Percentiles rank a stretch among this genome's conserved stretches.
Conservation (phyloP, 495 filamentous ascomycete species). For the Tuber aestivum region DNA sequence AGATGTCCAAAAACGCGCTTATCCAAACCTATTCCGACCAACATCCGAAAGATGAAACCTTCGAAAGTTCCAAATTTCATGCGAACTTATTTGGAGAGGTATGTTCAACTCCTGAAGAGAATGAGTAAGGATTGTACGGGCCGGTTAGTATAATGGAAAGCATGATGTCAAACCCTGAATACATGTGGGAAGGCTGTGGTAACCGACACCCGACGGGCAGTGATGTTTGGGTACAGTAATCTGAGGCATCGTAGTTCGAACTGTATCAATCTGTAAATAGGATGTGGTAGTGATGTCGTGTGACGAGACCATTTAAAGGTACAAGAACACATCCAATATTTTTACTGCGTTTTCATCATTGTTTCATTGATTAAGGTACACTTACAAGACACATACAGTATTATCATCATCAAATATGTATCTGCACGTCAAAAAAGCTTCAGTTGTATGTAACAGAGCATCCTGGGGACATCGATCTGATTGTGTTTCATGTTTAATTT, state of each 20-base stretch:
- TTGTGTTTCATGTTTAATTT: not conserved
- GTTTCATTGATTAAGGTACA: too few species aligned
- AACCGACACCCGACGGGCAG: not conserved
- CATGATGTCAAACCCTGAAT: not conserved
- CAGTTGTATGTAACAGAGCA: not conserved
- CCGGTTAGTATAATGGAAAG: not conserved
- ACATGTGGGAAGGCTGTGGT: not conserved
- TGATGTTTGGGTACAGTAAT: not conserved
- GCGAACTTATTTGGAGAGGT: not conserved
- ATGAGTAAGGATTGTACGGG: not conserved
- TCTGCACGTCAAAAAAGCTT: not conserved
- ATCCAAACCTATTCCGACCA: not conserved
- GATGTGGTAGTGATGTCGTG: not conserved
- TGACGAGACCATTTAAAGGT: not conserved
- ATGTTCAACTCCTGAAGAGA: not conserved
- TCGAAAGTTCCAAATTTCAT: not conserved
- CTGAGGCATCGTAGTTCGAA: not conserved
- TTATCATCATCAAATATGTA: not conserved
- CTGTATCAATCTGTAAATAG: not conserved
- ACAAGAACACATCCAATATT: not conserved
- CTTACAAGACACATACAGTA: not conserved
- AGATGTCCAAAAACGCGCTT: not conserved
- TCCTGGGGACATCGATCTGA: not conserved
- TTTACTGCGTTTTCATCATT: too few species aligned
- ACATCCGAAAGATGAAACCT: not conserved